Conservation (phyloP, 306 rosid species). For the Inga leiocalycina region DNA sequence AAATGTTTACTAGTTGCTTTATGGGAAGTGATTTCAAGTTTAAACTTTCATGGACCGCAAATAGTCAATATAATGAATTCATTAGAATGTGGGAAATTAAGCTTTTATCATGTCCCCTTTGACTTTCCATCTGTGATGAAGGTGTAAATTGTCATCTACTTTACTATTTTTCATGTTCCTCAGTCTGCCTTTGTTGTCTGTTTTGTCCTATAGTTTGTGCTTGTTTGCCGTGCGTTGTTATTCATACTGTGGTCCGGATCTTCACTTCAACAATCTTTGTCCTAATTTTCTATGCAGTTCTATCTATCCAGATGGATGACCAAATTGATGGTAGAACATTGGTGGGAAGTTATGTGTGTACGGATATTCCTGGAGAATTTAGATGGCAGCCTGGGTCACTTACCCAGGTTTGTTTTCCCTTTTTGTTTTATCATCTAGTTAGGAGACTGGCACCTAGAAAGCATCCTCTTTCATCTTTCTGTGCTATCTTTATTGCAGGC, state of each 20-base stretch:
- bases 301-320: conserved; percentile 91
- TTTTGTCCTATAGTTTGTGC: background rate
- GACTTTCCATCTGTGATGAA: conserved; percentile 7
- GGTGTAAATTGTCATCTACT: background rate
- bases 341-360: conserved; percentile 78
- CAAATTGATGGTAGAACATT: conserved; percentile 89
- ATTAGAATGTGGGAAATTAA: conserved; percentile 1
- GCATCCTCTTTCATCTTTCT: conserved; percentile 11
- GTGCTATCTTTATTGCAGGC: conserved; percentile 55
- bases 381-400: conserved; percentile 98
- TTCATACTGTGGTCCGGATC: conserved; percentile 1
- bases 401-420: conserved; percentile 68
- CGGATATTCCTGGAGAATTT: conserved; percentile 91
- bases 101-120: conserved; percentile 15
- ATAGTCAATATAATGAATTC: background rate
- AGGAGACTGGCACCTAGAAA: background rate
- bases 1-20: background rate
- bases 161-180: conserved; percentile 1
- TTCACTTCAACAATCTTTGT: background rate
- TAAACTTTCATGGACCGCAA: conserved; percentile 9
- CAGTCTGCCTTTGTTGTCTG: background rate
- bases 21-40: background rate
- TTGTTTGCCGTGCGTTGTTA: background rate
- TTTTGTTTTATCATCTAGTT: conserved; percentile 22
- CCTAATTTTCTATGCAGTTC: conserved; percentile 55